phyloP scores from a whole-genome alignment of 495 filamentous ascomycete genomes.

The Venustampulla echinocandica region DNA sequence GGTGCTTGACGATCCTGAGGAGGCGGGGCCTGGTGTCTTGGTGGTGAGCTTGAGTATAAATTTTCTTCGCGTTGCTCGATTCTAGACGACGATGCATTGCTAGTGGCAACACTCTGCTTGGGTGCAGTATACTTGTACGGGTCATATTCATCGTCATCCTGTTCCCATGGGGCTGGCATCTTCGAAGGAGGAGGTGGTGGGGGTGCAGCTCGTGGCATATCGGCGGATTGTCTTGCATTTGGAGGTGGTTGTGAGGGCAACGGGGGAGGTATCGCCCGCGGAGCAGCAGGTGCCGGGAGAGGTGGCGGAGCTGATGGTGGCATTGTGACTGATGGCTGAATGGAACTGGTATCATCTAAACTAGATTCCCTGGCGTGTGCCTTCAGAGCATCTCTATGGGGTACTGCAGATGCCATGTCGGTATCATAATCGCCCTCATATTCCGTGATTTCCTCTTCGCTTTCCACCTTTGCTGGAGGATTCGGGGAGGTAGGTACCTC shows the following conservation, averaged over 20 bases:
- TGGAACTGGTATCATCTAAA: constrained; percentile 42
- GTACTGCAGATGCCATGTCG: constrained; percentile 83
- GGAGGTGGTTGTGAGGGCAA: constrained; percentile 24
- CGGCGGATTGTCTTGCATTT: constrained; percentile 43
- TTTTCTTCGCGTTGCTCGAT: constrained; percentile 36
- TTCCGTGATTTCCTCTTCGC: constrained; percentile 75
- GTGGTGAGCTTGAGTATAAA: constrained; percentile 47
- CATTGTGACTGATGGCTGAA: constrained; percentile 35
- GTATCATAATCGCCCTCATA: constrained; percentile 99
- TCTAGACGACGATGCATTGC: constrained; percentile 13
- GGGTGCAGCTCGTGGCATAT: constrained; percentile 61
- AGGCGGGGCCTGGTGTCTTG: constrained; percentile 19
- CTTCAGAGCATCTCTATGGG: constrained; percentile 86
- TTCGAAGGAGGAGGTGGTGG: constrained; percentile 45
- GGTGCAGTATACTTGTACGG: constrained; percentile 58
- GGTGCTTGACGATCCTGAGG: constrained; percentile 34
- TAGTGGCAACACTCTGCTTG: constrained; percentile 18
- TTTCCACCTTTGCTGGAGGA: constrained; percentile 46
- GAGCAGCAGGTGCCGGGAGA: constrained; percentile 40
- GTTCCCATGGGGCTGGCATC: constrained; percentile 37
- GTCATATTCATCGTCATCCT: constrained; percentile 60
- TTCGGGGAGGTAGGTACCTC: constrained; percentile 29
- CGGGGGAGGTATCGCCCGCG: constrained; percentile 42
- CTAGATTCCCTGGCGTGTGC: constrained; percentile 71
- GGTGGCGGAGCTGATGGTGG: constrained; percentile 46